Evolutionary conservation across 345 rosid species (phyloP).

Genomic region (Eucalyptus polyanthemos): DNA sequence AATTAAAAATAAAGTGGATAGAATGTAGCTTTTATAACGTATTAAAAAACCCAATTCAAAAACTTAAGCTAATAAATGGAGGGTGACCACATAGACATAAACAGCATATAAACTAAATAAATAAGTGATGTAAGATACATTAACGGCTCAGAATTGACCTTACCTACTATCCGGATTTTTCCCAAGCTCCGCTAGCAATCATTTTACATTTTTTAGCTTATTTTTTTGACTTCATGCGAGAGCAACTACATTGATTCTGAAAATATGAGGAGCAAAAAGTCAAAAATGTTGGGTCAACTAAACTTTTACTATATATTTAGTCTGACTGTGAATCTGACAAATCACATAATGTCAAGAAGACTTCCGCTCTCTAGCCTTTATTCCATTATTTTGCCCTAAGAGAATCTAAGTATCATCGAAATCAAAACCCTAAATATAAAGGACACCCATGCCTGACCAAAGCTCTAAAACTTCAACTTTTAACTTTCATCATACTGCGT

Average conservation of each 20-base stretch:
- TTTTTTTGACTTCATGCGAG: not conserved
- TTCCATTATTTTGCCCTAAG: not conserved
- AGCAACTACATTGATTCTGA: not conserved
- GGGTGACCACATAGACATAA: rapidly evolving
- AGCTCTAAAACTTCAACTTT: not conserved
- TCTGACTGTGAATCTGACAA: not conserved
- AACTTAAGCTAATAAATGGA: not conserved
- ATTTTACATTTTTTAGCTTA: not conserved
- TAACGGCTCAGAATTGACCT: not conserved
- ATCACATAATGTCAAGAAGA: not conserved
- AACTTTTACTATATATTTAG: not conserved
- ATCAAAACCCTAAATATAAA: not conserved
- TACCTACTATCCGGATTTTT: not conserved
- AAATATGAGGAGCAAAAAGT: not conserved
- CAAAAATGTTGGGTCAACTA: not conserved
- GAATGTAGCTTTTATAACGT: not conserved
- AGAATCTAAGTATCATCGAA: not conserved
- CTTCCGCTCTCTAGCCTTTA: not conserved
- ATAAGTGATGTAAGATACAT: rapidly evolving
- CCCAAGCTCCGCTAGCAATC: not conserved
- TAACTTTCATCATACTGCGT: not conserved
- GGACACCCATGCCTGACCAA: not conserved
- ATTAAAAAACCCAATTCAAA: too few species aligned
- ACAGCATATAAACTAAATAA: rapidly evolving
- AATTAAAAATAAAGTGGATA: not conserved